Base-by-base conservation (phyloP, 2,329 filamentous ascomycete species). In the Cladosporium velox region DNA sequence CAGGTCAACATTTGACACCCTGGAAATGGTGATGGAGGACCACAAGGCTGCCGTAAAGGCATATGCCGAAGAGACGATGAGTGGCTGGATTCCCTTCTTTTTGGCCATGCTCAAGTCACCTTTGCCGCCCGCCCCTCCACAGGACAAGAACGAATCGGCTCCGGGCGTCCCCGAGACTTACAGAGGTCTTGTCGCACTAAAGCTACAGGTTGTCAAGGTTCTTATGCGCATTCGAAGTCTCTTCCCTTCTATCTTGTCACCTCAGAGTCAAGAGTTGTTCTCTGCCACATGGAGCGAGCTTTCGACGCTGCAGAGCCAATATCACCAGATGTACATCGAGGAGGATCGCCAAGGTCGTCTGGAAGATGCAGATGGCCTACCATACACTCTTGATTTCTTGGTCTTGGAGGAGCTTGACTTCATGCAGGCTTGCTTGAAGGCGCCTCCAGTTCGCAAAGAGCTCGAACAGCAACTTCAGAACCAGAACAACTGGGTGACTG, bases 11-110 rank as follows among this genome's bases (percentile, higher is more conserved):
- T 96, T 99, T 77, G 93, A 98, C 76, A 91, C 95, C 65, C 87
- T 99, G 81, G 93, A 98, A 79, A 96, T 97, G 87, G 91, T 98
- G 70, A 91, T 97, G 83, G 93, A 97, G 71, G 92, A 96, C 72
- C 91, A 98, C 79, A 91, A 91, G 74, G 85, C 86, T 66, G 91
- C 91, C 65, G 92, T 98, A 68, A 95, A 92, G 78, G 85, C 85
- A 1, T 99, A 99, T 77, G 93, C 94, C 63, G 92, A 97, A 68
- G 91, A 96, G 74, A 88, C 92, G 0, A 84, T 98, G 59, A 69
- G 60, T 7, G 86, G 87, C 60, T 99, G 95, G 95, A 89, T 91
- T 68, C 92, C 93, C 4, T 97, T 97, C 82, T 95, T 98, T 81
- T 84, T 92, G 71, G 85, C 87, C 47, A 87, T 90, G 10, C 83